Percentiles rank a stretch among this genome's conserved stretches.
These are phyloP conservation scores for Rhizomucor pusillus DNA, from an alignment of 371 early-diverging fungal species.

Conservation along the genomic window DNA sequence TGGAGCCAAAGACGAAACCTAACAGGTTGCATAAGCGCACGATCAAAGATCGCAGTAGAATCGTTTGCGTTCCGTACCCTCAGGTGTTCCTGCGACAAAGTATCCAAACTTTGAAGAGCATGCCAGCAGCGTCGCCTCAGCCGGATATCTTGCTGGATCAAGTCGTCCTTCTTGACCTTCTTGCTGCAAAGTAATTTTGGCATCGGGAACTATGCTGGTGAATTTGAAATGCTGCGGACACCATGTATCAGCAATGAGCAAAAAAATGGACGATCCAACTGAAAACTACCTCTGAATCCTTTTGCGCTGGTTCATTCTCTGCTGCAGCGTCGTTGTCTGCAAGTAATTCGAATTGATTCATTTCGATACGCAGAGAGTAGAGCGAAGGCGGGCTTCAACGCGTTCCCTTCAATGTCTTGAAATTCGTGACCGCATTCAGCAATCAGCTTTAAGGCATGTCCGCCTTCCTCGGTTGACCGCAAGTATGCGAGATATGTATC, in stretches of 20 bases:
- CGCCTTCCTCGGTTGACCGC: too few relatives aligned
- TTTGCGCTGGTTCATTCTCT: not conserved
- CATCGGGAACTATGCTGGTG: slow-evolving; percentile 37
- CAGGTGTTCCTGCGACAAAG: slow-evolving; percentile 32
- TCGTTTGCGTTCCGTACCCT: slow-evolving; percentile 21
- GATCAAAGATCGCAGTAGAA: not conserved
- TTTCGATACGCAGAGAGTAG: not conserved
- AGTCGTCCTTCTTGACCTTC: slow-evolving; percentile 16
- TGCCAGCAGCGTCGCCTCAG: slow-evolving; percentile 32
- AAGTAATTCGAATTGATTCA: slow-evolving; percentile 11
- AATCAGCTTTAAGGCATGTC: too few relatives aligned
- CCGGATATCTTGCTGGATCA: slow-evolving; percentile 21
- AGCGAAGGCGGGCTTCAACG: too few relatives aligned
- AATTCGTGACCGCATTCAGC: too few relatives aligned
- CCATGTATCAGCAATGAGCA: not conserved
- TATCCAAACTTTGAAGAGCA: slow-evolving; percentile 37
- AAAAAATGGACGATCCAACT: not conserved
- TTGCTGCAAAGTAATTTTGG: slow-evolving; percentile 32
- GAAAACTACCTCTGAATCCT: slow-evolving; percentile 6
- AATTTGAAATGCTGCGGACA: slow-evolving; percentile 33
- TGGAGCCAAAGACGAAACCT: slow-evolving; percentile 39
- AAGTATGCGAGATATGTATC: too few relatives aligned
- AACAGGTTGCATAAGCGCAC: not conserved
- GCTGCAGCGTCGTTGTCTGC: not conserved
- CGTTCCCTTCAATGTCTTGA: too few relatives aligned